Base-by-base conservation (phyloP, 2,329 filamentous ascomycete genomes). In the Pestalotiopsis sp. region DNA sequence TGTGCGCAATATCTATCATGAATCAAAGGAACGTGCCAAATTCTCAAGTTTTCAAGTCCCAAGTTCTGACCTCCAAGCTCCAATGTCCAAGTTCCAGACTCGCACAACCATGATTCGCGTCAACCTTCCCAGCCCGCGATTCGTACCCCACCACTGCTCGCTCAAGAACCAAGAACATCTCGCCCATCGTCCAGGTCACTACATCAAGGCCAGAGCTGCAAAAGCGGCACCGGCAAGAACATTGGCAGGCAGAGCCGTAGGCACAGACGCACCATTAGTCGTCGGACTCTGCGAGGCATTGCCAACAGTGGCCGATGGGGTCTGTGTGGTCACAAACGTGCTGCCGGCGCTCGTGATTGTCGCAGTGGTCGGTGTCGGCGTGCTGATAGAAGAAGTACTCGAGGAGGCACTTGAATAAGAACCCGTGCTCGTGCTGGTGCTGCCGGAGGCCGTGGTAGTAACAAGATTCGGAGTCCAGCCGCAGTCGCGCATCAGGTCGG, bases 401-500 rank as follows among this genome's bases (percentile, higher is more conserved):
- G 31, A 36, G 2, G 31, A 36, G 6, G 6, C 31, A 36, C 31
- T 36, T 1, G 31, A 36, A 9, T 7, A 2, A 9, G 7, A 36
- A 9, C 31, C 31, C 31, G 59, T 62, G 23, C 14, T 45, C 6
- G 38, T 45, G 6, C n/a, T 36, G 56, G 56, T n/a, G 5, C 38
- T 40, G 6, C 38, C 20, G 13, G 23, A 3, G 38, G 38, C 13
- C 6, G 61, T 45, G 20, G 61, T 23, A 20, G 40, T 41, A 2
- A 20, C 20, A 5, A 40, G 38, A 27, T 25, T 31, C 2, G 14
- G 36, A 36, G 64, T 36, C 64, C 64, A 66, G 9, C 64, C 45
- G 45, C 64, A 66, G 27, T 56, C 41, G 13, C 45, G 27, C 64
- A 66, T 66, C 7, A 66, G n/a, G 14, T 66, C 64, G 6, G 64